Evolutionary conservation across 352 stramenopile genomes (phyloP), one percentile per base, ranked within the genome.

Genomic region (Thalassiosira allenii): DNA sequence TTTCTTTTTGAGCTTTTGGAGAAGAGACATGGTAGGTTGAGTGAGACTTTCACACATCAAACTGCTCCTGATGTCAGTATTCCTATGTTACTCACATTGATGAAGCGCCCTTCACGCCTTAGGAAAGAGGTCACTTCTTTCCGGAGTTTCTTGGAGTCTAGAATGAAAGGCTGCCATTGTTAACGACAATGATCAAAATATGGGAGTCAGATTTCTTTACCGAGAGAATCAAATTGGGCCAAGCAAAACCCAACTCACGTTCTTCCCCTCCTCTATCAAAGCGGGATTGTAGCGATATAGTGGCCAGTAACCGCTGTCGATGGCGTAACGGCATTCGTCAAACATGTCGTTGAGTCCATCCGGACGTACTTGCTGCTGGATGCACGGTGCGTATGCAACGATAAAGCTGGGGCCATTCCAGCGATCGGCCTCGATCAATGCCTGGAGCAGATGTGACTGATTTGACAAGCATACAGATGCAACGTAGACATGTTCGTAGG

Each of bases 401-500:
- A 98, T 89, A 79, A 98, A 96, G 9, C 94, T 97, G 69, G 95
- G 95, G 32, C 94, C 95, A 64, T 96, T 85, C 63, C 97, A 95
- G 1, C 92, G 90, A 83, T 97, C 95, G 17, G 94, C 95, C 82
- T 98, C 95, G 72, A 96, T 94, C 54, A 97, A 82, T n/a, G 95
- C 93, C 49, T 95, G 91, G 52, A 97, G 87, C 47, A 97, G 92
- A 88, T 97, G 96, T 12, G 85, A 40, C 65, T 88, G 82, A 72
- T 89, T 88, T 3, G 69, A 71, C 2, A 98, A 82, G 37, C 93
- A 94, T 2, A 98, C 94, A 0, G 94, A 97, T 3, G 95, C 95
- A 49, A 98, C 94, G 79, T 98, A 98, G 0, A 95, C 93, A 82
- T 97, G 96, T 70, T 96, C 94, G 77, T 98, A 98, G 72, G 96